phyloP scores from a whole-genome alignment of 805 yeast species.

The Kuraishia floccosa region DNA sequence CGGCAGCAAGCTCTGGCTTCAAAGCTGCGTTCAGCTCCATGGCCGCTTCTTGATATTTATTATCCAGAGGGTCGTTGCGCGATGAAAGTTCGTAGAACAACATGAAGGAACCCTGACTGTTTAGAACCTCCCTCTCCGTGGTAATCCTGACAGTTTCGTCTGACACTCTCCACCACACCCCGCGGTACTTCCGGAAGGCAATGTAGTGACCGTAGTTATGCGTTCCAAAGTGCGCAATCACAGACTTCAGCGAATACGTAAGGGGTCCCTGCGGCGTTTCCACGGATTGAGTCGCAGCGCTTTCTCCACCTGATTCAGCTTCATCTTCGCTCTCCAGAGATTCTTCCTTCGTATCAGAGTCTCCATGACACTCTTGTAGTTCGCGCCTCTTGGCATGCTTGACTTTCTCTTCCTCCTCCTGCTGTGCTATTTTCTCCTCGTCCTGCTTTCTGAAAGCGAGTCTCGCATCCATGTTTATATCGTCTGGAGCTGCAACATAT shows the following conservation, averaged over 20 bases:
- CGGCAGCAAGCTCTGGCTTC: background rate
- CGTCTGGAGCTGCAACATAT: constrained; percentile 58
- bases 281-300: background rate
- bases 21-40: background rate
- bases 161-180: constrained; percentile 91
- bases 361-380: background rate
- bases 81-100: constrained; percentile 61
- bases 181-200: constrained; percentile 71
- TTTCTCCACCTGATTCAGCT: background rate
- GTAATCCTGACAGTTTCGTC: constrained; percentile 82
- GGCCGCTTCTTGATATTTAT: constrained; percentile 17
- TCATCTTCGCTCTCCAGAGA: background rate
- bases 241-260: constrained; percentile 68
- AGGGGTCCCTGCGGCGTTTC: constrained; percentile 10
- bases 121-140: constrained; percentile 68
- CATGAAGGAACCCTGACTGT: constrained; percentile 86
- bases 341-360: background rate
- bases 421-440: constrained; percentile 13
- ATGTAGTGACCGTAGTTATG: constrained; percentile 97
- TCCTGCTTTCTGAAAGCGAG: constrained; percentile 59
- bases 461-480: constrained; percentile 74
- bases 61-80: constrained; percentile 18
- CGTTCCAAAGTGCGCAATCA: constrained; percentile 87
- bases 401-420: constrained; percentile 3
- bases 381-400: background rate